These are phyloP conservation scores for Globisporangium takayamanum DNA, from an alignment of 352 stramenopile species.

Conservation along the genomic window DNA sequence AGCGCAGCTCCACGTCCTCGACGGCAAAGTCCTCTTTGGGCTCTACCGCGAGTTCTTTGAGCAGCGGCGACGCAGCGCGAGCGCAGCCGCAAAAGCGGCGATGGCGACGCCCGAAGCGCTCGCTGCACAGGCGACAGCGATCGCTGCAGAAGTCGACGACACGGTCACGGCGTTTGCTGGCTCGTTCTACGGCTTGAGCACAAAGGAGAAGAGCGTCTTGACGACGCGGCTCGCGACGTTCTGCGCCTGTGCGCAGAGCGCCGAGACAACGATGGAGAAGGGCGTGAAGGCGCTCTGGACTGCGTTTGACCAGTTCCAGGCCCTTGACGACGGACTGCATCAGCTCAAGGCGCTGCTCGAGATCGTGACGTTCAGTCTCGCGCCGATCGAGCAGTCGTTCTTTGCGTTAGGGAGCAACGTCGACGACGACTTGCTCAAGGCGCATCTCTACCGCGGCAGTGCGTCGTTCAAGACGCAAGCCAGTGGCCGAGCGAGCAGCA, in stretches of 20 bases:
- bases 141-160: constrained; percentile 36
- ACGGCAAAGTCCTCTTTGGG: constrained; percentile 52
- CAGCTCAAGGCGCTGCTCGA: constrained; percentile 74
- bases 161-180: constrained; percentile 48
- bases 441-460: constrained; percentile 2
- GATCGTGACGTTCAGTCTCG: constrained; percentile 55
- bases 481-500: too few species aligned
- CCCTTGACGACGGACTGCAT: constrained; percentile 62
- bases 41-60: constrained; percentile 58
- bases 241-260: constrained; percentile 28
- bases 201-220: constrained; percentile 48
- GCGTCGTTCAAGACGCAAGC: neutral
- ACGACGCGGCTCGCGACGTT: constrained; percentile 49
- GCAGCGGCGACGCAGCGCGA: constrained; percentile 8
- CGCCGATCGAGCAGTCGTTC: constrained; percentile 62
- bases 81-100: constrained; percentile 6
- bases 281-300: constrained; percentile 51
- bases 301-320: constrained; percentile 63
- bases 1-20: constrained; percentile 60
- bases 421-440: constrained; percentile 62
- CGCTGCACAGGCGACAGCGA: constrained; percentile 20
- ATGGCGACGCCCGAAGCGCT: neutral
- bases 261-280: constrained; percentile 44
- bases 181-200: constrained; percentile 61
- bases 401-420: constrained; percentile 61